phyloP scores from a whole-genome alignment of 352 stramenopile genomes.

The Phytophthora melonis region DNA sequence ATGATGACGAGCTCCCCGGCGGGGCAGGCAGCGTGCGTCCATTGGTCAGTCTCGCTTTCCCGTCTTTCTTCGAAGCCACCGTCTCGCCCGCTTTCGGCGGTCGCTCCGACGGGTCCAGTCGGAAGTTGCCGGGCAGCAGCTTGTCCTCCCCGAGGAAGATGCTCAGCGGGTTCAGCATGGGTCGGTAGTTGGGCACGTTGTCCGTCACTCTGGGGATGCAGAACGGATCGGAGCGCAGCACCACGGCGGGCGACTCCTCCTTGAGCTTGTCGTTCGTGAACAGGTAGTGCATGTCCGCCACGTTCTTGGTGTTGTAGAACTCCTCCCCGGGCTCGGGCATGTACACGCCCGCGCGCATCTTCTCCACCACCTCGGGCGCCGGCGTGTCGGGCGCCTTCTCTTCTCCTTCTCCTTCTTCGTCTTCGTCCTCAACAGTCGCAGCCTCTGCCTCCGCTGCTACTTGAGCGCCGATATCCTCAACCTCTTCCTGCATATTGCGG shows the following conservation, averaged over 20 bases:
- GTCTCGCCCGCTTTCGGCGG: conserved; percentile 20
- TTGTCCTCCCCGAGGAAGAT: conserved; percentile 77
- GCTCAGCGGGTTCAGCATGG: conserved; percentile 73
- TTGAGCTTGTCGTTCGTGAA: conserved; percentile 78
- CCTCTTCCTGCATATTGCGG: neutral
- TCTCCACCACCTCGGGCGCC: conserved; percentile 23
- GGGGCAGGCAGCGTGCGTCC: conserved; percentile 4
- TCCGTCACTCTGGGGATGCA: conserved; percentile 79
- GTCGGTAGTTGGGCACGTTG: conserved; percentile 76
- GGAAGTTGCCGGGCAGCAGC: conserved; percentile 72
- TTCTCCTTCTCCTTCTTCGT: neutral
- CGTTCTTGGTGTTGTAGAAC: conserved; percentile 45
- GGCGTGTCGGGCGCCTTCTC: conserved; percentile 22
- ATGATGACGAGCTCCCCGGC: conserved; percentile 27
- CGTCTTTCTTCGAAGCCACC: conserved; percentile 16
- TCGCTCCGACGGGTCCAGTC: conserved; percentile 60
- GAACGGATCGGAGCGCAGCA: conserved; percentile 70
- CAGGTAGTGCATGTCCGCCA: conserved; percentile 65
- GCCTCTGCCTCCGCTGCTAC: neutral
- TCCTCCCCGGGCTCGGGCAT: conserved; percentile 31
- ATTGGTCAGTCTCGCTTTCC: neutral
- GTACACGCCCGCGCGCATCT: conserved; percentile 32
- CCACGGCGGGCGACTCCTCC: conserved; percentile 53
- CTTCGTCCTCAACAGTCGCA: neutral
- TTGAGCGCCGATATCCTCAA: neutral